Evolutionary conservation across 2,329 filamentous ascomycete species (phyloP), one percentile per base, ranked within the genome.

Genomic region (Aspergillus sp.): DNA sequence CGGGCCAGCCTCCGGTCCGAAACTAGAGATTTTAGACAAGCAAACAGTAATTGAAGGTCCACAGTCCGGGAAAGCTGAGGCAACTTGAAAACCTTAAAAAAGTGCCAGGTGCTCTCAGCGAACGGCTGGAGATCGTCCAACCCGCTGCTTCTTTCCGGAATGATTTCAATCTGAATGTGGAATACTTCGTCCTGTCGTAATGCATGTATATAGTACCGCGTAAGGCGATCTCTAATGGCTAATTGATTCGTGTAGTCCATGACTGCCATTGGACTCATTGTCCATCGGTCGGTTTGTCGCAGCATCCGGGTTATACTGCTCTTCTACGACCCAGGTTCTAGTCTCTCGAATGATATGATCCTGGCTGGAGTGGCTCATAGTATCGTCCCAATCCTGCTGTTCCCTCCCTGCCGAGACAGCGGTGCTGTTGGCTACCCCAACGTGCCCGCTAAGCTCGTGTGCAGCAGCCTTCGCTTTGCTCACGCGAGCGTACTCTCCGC

Each of bases 321-420:
- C 52, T 13, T 55, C 52, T 41, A 55, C 52, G 21, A 30, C 36
- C 52, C 52, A 55, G 2, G 36, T 45, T n/a, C 13, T 45, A 3
- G 52, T 55, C 9, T 55, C 36, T 9, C 52, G 52, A 41, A 55
- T 55, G 36, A 55, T 55, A 5, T 30, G 52, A 17, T 36, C 41
- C 38, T 55, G 52, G 9, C 52, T 55, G 52, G n/a, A 43, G 38
- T 55, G 52, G 36, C 52, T 55, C n/a, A 43, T 13, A 5, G 13
- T 12, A 7, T 55, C 52, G 9, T 55, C 38, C 52, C 52, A 55
- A 6, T 55, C 52, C 10, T 10, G 23, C 15, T 45, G 36, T 19
- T 8, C 38, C 15, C 28, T 23, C 4, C 10, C 23, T 1, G 52
- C 36, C 3, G 43, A 17, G 4, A 55, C 15, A 1, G 52, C 43